Evolutionary conservation across 2,329 filamentous ascomycete genomes (phyloP).

Genomic region (Colletotrichum graminicola): DNA sequence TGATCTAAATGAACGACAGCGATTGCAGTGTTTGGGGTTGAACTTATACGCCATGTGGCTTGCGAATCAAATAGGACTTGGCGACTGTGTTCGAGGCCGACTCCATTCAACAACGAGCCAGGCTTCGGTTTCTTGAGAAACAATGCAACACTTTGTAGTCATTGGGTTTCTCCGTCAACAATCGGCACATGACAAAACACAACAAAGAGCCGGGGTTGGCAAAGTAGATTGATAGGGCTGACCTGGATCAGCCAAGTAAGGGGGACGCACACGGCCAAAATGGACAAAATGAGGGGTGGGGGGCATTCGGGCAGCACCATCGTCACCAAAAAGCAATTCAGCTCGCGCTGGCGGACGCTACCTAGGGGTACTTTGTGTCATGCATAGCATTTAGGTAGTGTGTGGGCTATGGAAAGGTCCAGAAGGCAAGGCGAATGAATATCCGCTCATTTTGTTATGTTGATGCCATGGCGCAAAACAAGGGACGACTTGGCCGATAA

Average conservation of each 20-base stretch:
- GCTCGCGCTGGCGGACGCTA: background rate
- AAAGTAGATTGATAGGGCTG: conserved; percentile 28
- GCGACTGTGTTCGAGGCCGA: background rate
- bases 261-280: conserved; percentile 29
- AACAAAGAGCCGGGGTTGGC: background rate
- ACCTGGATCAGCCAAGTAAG: conserved; percentile 31
- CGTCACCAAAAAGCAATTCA: background rate
- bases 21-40: background rate
- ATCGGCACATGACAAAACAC: background rate
- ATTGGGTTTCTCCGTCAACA: background rate
- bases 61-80: too few relatives aligned
- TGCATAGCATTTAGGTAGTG: background rate
- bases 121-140: background rate
- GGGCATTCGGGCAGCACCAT: conserved; percentile 1
- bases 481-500: conserved; percentile 30
- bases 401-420: conserved; percentile 35
- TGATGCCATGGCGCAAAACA: conserved; percentile 21
- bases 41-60: background rate
- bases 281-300: conserved; percentile 24
- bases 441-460: conserved; percentile 1
- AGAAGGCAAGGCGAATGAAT: conserved; percentile 17
- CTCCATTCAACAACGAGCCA: background rate
- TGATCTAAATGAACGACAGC: background rate
- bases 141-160: background rate
- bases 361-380: background rate